Base-by-base conservation (phyloP, 2,329 filamentous ascomycete species). In the Hypoxylon sp. region DNA sequence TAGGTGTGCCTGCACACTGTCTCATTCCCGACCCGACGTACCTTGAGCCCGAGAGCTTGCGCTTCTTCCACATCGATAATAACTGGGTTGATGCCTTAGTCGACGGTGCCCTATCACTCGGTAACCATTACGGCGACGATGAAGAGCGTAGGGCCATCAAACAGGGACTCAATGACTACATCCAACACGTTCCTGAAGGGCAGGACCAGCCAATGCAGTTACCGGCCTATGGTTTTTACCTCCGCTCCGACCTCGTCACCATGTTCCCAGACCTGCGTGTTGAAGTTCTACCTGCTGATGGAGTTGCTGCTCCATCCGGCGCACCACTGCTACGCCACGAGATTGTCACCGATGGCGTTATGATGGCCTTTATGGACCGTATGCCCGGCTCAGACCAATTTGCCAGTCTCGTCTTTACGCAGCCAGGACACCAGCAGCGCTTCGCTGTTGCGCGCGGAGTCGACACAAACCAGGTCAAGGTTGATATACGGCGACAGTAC, bases 41-140 rank as follows among this genome's bases (percentile, higher is more conserved):
- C 37, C 71, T 85, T 0, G 78, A 73, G 0, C 48, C 37, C 3
- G 84, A 86, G 66, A 77, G 62, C 8, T 55, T 86, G 0, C 77
- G 82, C 0, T 83, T 84, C 75, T 86, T 86, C 74, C 64, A 77
- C 37, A 81, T 86, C 10, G 84, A 86, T 58, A 25, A 62, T 0
- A 78, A 78, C 57, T 86, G 84, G 84, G 68, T 49, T 0, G 80
- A 83, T 49, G 78, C 77, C 6, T 56, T 85, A 3, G 64, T 85
- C 1, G 84, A 85, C 61, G 84, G 84, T 0, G 83, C 80, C 0
- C 73, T 85, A 0, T 79, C 75, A 10, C 58, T 82, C 1, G 83
- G 71, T 0, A 85, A 84, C 69, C 80, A 84, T 57, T 37, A 77
- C 0, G 75, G 74, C 2, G 57, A 50, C 0, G 75, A 79, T n/a